Evolutionary conservation across 2,329 filamentous ascomycete genomes (phyloP).

Genomic region (Microdochium trichocladiopsis): DNA sequence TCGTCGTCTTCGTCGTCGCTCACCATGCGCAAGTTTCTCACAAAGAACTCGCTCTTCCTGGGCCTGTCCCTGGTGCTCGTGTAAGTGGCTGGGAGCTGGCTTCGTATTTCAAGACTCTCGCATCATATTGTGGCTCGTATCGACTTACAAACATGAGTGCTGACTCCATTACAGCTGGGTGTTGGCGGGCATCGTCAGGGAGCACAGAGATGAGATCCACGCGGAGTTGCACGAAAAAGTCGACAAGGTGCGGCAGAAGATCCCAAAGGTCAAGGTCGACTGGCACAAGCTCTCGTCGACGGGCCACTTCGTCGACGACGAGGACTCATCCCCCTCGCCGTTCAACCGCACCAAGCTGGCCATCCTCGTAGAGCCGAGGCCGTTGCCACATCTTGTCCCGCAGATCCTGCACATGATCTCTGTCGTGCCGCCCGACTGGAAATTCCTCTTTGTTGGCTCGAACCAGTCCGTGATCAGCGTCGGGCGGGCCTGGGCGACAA

Average conservation of each 20-base stretch:
- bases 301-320: slow-evolving; percentile 1
- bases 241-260: slow-evolving; percentile 30
- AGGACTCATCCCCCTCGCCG: slow-evolving; percentile 29
- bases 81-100: not conserved
- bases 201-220: slow-evolving; percentile 34
- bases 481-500: slow-evolving; percentile 35
- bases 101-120: no score
- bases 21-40: not conserved
- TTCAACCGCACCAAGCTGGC: slow-evolving; percentile 44
- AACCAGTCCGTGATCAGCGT: slow-evolving; percentile 37
- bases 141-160: no score
- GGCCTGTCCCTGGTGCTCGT: not conserved
- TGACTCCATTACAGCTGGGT: slow-evolving; percentile 37
- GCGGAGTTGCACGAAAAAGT: slow-evolving; percentile 27
- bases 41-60: not conserved
- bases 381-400: slow-evolving; percentile 39
- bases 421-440: slow-evolving; percentile 47
- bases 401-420: slow-evolving; percentile 44
- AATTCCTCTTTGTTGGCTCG: slow-evolving; percentile 45
- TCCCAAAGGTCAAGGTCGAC: slow-evolving; percentile 15
- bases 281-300: slow-evolving; percentile 4
- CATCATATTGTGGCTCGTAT: no score
- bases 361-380: slow-evolving; percentile 42
- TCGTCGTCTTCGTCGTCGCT: no score
- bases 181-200: slow-evolving; percentile 33